These are phyloP conservation scores for Picea glauca DNA, from an alignment of 75 land plant genomes.

Conservation along the genomic window DNA sequence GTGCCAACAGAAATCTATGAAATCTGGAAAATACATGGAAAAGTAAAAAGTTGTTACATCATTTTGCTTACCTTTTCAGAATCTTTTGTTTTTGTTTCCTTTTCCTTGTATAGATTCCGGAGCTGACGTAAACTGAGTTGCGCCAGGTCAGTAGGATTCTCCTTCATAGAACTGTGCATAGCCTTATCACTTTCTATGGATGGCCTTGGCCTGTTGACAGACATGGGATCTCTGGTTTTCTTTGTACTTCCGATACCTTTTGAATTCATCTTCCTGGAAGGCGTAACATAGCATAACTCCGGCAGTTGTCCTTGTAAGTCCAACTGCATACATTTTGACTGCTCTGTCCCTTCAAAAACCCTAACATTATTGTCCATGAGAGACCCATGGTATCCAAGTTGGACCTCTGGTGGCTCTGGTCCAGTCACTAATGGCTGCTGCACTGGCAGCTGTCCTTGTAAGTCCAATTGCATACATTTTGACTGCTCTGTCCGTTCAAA, in stretches of 20 bases:
- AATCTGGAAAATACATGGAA: background rate
- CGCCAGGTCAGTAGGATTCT: background rate
- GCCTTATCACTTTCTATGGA: background rate
- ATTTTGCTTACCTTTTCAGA: slow-evolving; percentile 5
- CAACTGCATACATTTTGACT: background rate
- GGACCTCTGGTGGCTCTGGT: background rate
- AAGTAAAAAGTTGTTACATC: background rate
- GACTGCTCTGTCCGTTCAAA: background rate
- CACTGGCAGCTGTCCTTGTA: background rate
- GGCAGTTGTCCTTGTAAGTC: background rate
- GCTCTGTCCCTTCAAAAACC: background rate
- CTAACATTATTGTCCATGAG: no score
- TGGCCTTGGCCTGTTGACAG: background rate
- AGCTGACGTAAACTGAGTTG: background rate
- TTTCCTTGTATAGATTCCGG: background rate
- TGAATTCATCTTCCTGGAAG: background rate
- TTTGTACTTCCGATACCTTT: background rate
- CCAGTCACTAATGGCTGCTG: no score
- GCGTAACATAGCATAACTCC: no score
- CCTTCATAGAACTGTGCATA: background rate
- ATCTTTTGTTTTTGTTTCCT: slow-evolving; percentile 1
- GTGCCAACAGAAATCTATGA: background rate
- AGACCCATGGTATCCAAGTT: background rate
- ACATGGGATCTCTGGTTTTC: background rate
- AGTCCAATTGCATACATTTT: background rate